phyloP scores from a whole-genome alignment of 2,329 filamentous ascomycete species.

The Ophiocordyceps robertsii region DNA sequence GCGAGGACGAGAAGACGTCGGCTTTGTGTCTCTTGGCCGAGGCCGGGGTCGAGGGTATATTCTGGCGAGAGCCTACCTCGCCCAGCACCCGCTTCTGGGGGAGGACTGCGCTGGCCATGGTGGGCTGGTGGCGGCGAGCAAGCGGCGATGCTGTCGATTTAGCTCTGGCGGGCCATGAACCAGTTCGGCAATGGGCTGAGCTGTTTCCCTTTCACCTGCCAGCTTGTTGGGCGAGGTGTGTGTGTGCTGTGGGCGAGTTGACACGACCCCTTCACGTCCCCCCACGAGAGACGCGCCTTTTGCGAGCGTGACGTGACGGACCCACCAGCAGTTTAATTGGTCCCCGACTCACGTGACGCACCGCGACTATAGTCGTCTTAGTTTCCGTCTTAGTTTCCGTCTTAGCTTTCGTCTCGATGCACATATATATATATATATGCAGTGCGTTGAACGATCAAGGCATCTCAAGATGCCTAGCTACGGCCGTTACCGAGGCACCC shows the following conservation, averaged over 20 bases:
- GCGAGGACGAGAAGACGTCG: constrained; percentile 45
- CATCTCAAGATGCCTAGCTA: too few relatives aligned
- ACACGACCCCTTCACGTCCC: background rate
- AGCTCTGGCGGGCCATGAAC: too few relatives aligned
- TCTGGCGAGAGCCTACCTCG: constrained; percentile 52
- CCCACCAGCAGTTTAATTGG: constrained; percentile 11
- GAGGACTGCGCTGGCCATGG: constrained; percentile 37
- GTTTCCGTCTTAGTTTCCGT: too few relatives aligned
- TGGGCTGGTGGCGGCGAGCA: constrained; percentile 1
- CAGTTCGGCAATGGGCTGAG: too few relatives aligned
- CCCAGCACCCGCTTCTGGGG: constrained; percentile 63
- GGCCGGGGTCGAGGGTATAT: constrained; percentile 41
- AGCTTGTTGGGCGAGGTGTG: background rate
- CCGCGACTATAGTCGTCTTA: background rate
- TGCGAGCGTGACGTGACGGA: constrained; percentile 22
- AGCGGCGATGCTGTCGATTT: background rate
- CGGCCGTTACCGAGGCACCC: too few relatives aligned
- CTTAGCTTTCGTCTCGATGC: too few relatives aligned
- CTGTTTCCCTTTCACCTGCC: background rate
- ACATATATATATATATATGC: too few relatives aligned
- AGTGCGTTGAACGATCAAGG: too few relatives aligned
- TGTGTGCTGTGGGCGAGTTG: background rate
- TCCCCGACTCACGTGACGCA: background rate
- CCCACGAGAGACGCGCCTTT: constrained; percentile 16
- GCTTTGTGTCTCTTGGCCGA: constrained; percentile 75